A percentile compares a stretch with the other conserved stretches of the same genome.
Conservation (phyloP, 1,139 yeast species). For the Candida buenavistaensis region DNA sequence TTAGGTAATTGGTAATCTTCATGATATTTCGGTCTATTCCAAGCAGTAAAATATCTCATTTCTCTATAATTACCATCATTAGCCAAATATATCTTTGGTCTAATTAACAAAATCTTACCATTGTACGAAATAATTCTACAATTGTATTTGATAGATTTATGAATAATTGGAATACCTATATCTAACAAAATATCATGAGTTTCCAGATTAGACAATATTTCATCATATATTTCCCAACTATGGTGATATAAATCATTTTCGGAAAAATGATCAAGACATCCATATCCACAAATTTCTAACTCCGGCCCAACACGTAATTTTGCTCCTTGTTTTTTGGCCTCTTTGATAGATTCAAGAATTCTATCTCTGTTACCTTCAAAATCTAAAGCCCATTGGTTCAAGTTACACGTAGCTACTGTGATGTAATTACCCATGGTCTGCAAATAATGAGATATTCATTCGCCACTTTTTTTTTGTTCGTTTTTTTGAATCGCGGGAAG, state of each 20-base stretch:
- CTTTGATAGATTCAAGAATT: slow-evolving; percentile 72
- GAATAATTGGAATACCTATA: slow-evolving; percentile 91
- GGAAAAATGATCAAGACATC: slow-evolving; percentile 92
- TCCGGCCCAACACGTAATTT: slow-evolving; percentile 94
- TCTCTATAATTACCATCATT: slow-evolving; percentile 98
- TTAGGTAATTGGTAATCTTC: slow-evolving; percentile 77
- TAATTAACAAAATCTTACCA: slow-evolving; percentile 75
- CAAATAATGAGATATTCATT: background rate
- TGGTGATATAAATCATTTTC: slow-evolving; percentile 89
- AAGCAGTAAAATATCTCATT: slow-evolving; percentile 95
- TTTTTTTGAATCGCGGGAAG: background rate
- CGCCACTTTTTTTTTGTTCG: background rate
- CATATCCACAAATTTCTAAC: slow-evolving; percentile 90
- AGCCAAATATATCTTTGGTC: slow-evolving; percentile 91
- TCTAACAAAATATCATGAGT: slow-evolving; percentile 81
- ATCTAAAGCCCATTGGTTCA: slow-evolving; percentile 98
- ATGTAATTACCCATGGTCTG: slow-evolving; percentile 50
- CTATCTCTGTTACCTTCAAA: slow-evolving; percentile 96
- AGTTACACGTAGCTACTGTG: slow-evolving; percentile 63
- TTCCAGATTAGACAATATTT: slow-evolving; percentile 63
- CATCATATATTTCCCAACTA: slow-evolving; percentile 91
- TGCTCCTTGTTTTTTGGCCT: slow-evolving; percentile 78
- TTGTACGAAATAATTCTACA: slow-evolving; percentile 83
- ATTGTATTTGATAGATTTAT: slow-evolving; percentile 84
- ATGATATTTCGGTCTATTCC: slow-evolving; percentile 76